Evolutionary conservation across 139 green algal genomes (phyloP).

Genomic region (Axilococcus clingmanii): DNA sequence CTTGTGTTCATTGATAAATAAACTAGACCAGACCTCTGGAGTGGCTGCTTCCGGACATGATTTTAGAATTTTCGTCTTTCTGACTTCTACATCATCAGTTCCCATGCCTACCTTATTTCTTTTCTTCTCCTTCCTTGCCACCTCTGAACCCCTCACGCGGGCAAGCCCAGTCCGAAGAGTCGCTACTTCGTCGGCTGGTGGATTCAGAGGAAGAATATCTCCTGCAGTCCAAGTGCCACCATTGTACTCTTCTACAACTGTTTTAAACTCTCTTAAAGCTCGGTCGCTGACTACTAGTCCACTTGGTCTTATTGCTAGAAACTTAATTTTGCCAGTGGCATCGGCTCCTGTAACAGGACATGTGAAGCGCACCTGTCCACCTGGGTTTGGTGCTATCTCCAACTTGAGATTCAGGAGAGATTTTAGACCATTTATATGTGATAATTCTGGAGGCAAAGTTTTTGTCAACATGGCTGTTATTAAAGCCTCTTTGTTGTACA

Average conservation of each 20-base stretch:
- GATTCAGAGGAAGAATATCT: conserved; percentile 52
- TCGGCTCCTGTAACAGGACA: conserved; percentile 60
- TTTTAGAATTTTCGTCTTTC: conserved; percentile 8
- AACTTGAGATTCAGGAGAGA: conserved; percentile 55
- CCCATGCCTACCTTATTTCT: neutral
- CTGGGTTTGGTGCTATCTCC: neutral
- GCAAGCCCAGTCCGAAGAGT: conserved; percentile 21
- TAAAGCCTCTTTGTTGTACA: conserved; percentile 58
- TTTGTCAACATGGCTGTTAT: conserved; percentile 47
- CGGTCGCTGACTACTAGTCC: conserved; percentile 68
- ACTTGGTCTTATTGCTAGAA: conserved; percentile 33
- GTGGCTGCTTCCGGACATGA: conserved; percentile 14
- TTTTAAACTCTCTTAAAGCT: conserved; percentile 57
- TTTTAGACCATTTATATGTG: conserved; percentile 64
- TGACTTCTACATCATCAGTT: conserved; percentile 6
- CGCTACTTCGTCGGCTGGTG: conserved; percentile 29
- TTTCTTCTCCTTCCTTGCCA: neutral
- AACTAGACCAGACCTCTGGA: conserved; percentile 17
- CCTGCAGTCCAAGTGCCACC: conserved; percentile 23
- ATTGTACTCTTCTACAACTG: conserved; percentile 41
- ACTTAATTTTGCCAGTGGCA: conserved; percentile 56
- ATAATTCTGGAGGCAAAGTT: conserved; percentile 41
- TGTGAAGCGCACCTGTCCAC: conserved; percentile 31
- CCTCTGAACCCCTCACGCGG: conserved; percentile 12
- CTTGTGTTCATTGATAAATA: conserved; percentile 19